A percentile compares a stretch with the other conserved stretches of the same genome.
phyloP scores from a whole-genome alignment of 192 early-diverging fungal genomes.

The Diversispora eburnea region DNA sequence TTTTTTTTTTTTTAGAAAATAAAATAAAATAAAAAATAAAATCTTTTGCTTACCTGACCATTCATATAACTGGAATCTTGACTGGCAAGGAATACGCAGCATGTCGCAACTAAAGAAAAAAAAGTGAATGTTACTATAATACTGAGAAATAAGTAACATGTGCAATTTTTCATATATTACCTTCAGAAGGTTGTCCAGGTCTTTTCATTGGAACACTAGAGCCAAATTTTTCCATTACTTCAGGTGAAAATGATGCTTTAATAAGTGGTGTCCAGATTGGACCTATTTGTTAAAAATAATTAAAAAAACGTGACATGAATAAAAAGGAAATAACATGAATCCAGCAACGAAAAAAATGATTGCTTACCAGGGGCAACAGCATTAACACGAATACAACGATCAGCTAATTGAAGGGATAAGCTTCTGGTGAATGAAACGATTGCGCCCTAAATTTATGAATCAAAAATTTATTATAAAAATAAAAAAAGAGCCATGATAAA shows the following conservation, averaged over 20 bases:
- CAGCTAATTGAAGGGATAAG: slow-evolving; percentile 43
- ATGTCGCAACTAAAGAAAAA: slow-evolving; percentile 28
- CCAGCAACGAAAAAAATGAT: too few species aligned
- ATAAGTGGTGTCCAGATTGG: slow-evolving; percentile 56
- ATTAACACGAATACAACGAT: slow-evolving; percentile 48
- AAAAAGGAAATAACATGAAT: too few species aligned
- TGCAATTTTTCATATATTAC: background rate
- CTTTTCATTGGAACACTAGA: slow-evolving; percentile 44
- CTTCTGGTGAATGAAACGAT: slow-evolving; percentile 54
- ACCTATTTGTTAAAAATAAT: too few species aligned
- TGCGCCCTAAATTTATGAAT: slow-evolving; percentile 32
- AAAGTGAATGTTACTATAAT: background rate
- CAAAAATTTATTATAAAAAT: background rate
- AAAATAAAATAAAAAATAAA: too few species aligned
- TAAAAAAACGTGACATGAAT: too few species aligned
- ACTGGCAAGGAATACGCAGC: slow-evolving; percentile 50
- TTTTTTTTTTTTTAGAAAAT: too few species aligned
- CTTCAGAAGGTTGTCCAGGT: slow-evolving; percentile 49
- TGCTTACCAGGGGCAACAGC: slow-evolving; percentile 45
- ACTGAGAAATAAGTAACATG: background rate
- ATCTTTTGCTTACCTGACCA: slow-evolving; percentile 32
- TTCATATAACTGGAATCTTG: slow-evolving; percentile 46
- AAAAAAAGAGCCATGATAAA: background rate
- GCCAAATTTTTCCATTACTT: slow-evolving; percentile 46
- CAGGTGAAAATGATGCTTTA: slow-evolving; percentile 38